Base-by-base conservation (phyloP, 345 rosid species). In the Ailanthus altissimus region DNA sequence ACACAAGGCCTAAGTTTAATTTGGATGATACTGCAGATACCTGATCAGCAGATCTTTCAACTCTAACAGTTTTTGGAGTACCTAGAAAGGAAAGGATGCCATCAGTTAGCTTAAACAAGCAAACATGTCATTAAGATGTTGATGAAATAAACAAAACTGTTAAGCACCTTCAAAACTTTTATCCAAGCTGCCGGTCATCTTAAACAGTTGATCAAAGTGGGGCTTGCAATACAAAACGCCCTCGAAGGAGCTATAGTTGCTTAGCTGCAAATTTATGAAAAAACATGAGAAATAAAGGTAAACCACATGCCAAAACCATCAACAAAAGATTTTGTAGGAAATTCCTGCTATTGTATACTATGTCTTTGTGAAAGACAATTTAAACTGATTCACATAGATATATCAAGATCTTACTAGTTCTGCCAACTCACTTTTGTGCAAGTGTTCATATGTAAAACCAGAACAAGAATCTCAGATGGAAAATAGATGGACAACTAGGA, bases 221-320 rank as follows among this genome's bases (percentile, higher is more conserved):
- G 96, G 96, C 87, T 91, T 91, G 86, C 93, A 91, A 75, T 88
- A 91, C 75, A 89, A 83, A 50, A 91, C 93, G 6, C 96, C 96
- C 74, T 91, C 92, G 68, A 88, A 91, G 75, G 93, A 89, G 80
- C 86, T 81, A 67, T 84, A 91, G 74, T 89, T 89, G 61, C 85
- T 77, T 82, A 91, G 73, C 96, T 91, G 92, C 84, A 80, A 26
- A 72, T 65, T 36, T 76, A 43, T 16, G 66, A 60, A 43, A 67
- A 46, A 71, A 73, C 51, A 16, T 12, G 23, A 80, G 70, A 67
- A 57, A 67, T 40, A 47, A 26, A 18, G 36, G 61, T 66, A 59
- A 59, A 70, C 7, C 23, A 56, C 32, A 56, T 66, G 20, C 16
- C 18, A 58, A 72, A 54, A 58, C 23, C 26, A 25, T 26, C 36